Base-by-base conservation (phyloP, 306 rosid genomes). In the Prunus armeniaca region DNA sequence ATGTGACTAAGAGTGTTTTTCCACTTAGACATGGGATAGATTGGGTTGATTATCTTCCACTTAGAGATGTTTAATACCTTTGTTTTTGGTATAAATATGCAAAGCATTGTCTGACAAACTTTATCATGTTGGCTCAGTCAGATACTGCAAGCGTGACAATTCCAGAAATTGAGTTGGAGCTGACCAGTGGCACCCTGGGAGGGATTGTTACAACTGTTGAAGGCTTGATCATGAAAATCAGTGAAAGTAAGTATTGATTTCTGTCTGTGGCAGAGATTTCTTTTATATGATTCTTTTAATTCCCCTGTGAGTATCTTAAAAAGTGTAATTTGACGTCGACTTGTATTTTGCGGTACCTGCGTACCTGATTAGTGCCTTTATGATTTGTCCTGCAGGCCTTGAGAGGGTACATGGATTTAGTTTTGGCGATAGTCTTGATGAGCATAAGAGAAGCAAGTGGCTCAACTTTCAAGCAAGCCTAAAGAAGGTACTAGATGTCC, bases 351-450 rank as follows among this genome's bases (percentile, higher is more conserved):
- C 2, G 64, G 3, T 28, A 17, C 46, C 43, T 20, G 10, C 2
- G 9, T 56, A 19, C 62, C 13, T 32, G 6, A 12, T 32, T 52
- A 27, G 14, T 60, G 14, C 52, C 34, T 67, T 14, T 76, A 14
- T 65, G 54, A 82, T 76, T 58, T 78, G 52, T 28, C 57, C 43
- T 79, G 78, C 92, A 95, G 98, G 93, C 72, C 91, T 95, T 52
- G 97, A 86, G 84, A 89, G 92, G 82, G 90, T 95, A 66, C 99
- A 92, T 58, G 99, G 99, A 45, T 95, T 89, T 86, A 85, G 92
- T 57, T 89, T 91, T 43, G 97, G 99, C 65, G 99, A 95, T 67
- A 91, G 97, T 87, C 91, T 92, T 81, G 97, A 89, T 13, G 91
- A 90, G 72, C 0, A 82, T 65, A 91, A 71, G 76, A 89, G 45